phyloP scores from a whole-genome alignment of 2,329 filamentous ascomycete genomes.

The Venturia oleaginea region DNA sequence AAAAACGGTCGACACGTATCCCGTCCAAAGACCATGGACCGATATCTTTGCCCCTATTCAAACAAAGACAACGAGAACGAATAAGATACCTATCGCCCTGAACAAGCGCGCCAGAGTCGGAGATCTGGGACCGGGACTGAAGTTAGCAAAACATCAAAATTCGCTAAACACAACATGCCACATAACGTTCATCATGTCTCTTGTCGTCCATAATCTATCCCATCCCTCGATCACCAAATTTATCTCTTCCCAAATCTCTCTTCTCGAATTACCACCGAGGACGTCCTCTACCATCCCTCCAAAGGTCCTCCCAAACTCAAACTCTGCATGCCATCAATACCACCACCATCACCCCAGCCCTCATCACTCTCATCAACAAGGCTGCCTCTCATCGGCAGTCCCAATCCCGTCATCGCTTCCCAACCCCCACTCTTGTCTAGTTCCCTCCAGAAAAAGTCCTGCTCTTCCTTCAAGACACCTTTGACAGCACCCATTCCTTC shows the following conservation, averaged over 20 bases:
- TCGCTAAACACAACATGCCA: neutral
- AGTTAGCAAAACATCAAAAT: neutral
- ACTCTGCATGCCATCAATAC: neutral
- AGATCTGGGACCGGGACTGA: neutral
- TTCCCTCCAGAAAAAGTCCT: constrained; percentile 41
- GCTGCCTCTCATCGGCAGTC: constrained; percentile 5
- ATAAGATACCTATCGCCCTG: neutral
- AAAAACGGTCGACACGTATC: too few relatives aligned
- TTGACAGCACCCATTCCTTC: constrained; percentile 55
- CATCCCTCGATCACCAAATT: neutral
- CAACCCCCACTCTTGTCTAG: constrained; percentile 35
- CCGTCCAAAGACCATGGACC: too few relatives aligned
- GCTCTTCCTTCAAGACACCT: constrained; percentile 33
- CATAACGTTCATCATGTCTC: neutral
- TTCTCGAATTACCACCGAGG: neutral
- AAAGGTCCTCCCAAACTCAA: neutral
- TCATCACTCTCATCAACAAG: constrained; percentile 3
- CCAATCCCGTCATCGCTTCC: constrained; percentile 1
- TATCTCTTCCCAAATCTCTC: too few relatives aligned
- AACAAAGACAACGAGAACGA: too few relatives aligned
- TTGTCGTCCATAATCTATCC: neutral
- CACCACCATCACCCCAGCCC: neutral
- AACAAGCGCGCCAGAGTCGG: neutral
- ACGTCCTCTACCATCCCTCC: neutral
- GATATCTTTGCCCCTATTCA: too few relatives aligned